Base-by-base conservation (phyloP, 2,329 filamentous ascomycete genomes). In the Fusarium incarnatum region DNA sequence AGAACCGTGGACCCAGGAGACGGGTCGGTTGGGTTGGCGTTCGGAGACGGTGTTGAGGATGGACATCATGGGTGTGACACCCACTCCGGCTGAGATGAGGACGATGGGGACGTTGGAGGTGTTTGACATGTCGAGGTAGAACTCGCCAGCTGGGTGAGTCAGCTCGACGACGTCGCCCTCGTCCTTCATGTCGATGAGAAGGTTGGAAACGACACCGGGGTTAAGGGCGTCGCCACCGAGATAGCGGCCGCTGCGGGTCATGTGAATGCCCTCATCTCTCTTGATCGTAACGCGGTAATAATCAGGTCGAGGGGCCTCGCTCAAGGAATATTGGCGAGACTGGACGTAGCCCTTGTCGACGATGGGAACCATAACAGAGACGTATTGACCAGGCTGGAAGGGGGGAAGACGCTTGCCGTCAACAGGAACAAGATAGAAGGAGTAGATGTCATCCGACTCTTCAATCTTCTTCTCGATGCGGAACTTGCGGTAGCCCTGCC, bases 221-320 rank as follows among this genome's bases (percentile, higher is more conserved):
- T 88, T 84, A 22, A 84, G 79, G 63, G 77, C 73, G 58, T 77
- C 78, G 28, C 67, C 67, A 15, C 78, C 48, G 15, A 72, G 58
- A 49, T 70, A 73, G 27, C 67, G 60, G 18, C 70, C 73, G 4
- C 55, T 70, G 13, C 67, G 68, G 72, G 78, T 65, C 75, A 79
- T 63, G 48, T 84, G 80, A 16, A 88, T 75, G 6, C 88, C 89
- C 4, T 81, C 77, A 74, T 93, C 90, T 63, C 85, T 87, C 84
- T 93, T 93, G 60, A 94, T 85, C 52, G 86, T 91, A 79, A 94
- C 90, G 30, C 92, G 87, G 79, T 92, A 92, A 78, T 89, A 87
- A 52, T 87, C 83, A 11, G 84, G 80, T 4, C 82, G 82, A 4
- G 89, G 90, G 52, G 87, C 84, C 68, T 93, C 90, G 73, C 87